phyloP scores from a whole-genome alignment of 2,329 filamentous ascomycete species.

The Apiospora marii region DNA sequence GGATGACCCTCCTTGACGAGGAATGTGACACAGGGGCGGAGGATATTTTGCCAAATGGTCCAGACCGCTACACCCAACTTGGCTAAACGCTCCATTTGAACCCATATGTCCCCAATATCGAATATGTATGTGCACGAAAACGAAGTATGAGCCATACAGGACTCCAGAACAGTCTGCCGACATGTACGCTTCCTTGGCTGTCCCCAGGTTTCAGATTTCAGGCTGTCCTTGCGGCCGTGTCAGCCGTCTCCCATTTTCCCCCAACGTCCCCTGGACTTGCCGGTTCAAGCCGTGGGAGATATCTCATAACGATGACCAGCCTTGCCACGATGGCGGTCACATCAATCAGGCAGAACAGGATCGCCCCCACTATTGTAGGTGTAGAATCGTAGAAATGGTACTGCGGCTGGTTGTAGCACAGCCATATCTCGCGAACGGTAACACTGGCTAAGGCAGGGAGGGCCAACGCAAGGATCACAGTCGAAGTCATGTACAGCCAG shows the following conservation, averaged over 20 bases:
- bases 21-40: background rate
- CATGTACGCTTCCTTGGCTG: background rate
- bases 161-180: background rate
- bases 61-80: constrained; percentile 13
- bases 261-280: too few species aligned
- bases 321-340: constrained; percentile 8
- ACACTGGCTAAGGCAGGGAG: constrained; percentile 1
- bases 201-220: background rate
- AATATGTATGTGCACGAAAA: background rate
- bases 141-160: background rate
- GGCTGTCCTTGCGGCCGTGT: background rate
- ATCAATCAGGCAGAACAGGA: constrained; percentile 9
- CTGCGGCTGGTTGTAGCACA: background rate
- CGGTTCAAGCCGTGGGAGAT: constrained; percentile 19
- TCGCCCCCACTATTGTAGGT: background rate
- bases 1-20: background rate
- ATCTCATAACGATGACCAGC: constrained; percentile 6
- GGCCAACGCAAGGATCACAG: background rate
- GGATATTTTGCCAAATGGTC: constrained; percentile 15
- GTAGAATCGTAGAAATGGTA: background rate
- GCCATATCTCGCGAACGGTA: background rate
- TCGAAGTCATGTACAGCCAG: constrained; percentile 22
- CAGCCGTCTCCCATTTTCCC: constrained; percentile 15
- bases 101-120: constrained; percentile 5
- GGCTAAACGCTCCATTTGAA: background rate